Evolutionary conservation across 139 green algal species (phyloP), one percentile per base, ranked within the genome.

Genomic region (Coelastrella sp.): DNA sequence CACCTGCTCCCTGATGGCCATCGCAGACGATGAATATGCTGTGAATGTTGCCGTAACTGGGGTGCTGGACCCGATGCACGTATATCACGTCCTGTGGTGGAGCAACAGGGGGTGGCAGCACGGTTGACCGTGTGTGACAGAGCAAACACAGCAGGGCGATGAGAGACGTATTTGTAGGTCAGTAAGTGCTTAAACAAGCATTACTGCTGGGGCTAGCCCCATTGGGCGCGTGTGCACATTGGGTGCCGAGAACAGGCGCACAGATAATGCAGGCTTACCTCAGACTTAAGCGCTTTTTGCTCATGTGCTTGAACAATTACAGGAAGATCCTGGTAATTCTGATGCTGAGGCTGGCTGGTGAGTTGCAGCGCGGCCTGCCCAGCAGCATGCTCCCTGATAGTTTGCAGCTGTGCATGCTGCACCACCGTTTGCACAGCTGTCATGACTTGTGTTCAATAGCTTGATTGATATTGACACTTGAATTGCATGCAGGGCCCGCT

Each of bases 11-110:
- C 43, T 77, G 59, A 63, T 87, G 82, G 13, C 89, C 89, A 64
- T 92, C 89, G 60, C 89, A 92, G 0, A 92, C 89, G 59, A 91
- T 88, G 69, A 91, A 92, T 8, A 91, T 7, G 35, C 64, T 80
- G 80, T 86, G 80, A 25, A 77, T 85, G 81, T 68, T 43, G 53
- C 85, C 83, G 34, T 43, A 51, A 15, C 15, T 32, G 13, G 74
- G 7, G 8, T 79, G 30, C 13, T 19, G 7, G 0, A 84, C 73
- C 15, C 59, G 23, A 30, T 53, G 60, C 2, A 84, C 45, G 19
- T 51, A 84, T 34, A 86, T 57, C 34, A 89, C 77, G 60, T 83
- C 85, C 64, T 85, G 73, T 57, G 48, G 43, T 30, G 45, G 66
- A 80, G 35, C 2, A 2, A 37, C 45, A 72, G 45, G 30, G 73